Evolutionary conservation across 306 rosid genomes (phyloP).

Genomic region (Vigna angularis): DNA sequence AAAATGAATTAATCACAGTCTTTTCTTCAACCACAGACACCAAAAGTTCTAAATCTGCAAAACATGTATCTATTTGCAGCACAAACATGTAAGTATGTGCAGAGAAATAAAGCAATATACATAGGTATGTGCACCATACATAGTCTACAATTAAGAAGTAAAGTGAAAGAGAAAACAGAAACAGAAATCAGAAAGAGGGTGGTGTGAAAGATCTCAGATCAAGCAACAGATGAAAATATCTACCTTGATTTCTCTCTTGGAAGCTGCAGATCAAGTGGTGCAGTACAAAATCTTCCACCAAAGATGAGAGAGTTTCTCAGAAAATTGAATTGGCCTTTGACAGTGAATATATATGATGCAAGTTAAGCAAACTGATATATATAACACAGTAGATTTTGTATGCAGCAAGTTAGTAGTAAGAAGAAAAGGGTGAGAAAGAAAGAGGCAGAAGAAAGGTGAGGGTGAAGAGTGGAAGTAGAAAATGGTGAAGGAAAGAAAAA

Average conservation of each 20-base stretch:
- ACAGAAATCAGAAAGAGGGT: not conserved
- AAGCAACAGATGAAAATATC: not conserved
- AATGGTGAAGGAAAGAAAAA: not conserved
- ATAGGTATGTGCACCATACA: too few species aligned
- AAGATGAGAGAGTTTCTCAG: not conserved
- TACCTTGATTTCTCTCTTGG: conserved; percentile 3
- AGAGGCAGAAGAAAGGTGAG: conserved; percentile 22
- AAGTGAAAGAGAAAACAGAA: not conserved
- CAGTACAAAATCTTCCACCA: not conserved
- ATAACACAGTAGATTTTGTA: not conserved
- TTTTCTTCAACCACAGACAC: not conserved
- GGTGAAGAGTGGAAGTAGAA: not conserved
- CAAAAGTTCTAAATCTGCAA: not conserved
- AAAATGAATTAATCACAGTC: not conserved
- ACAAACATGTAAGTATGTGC: not conserved
- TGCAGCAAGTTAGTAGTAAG: not conserved
- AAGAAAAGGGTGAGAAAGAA: conserved; percentile 4
- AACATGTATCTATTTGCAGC: not conserved
- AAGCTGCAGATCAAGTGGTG: conserved; percentile 9
- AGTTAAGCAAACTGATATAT: not conserved
- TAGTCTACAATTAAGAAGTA: too few species aligned
- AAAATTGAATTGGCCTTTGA: conserved; percentile 3
- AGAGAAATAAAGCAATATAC: not conserved
- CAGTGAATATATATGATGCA: not conserved
- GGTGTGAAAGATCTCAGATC: not conserved